These are phyloP conservation scores for Clarireedia paspali DNA, from an alignment of 2,329 filamentous ascomycete genomes.

Conservation along the genomic window DNA sequence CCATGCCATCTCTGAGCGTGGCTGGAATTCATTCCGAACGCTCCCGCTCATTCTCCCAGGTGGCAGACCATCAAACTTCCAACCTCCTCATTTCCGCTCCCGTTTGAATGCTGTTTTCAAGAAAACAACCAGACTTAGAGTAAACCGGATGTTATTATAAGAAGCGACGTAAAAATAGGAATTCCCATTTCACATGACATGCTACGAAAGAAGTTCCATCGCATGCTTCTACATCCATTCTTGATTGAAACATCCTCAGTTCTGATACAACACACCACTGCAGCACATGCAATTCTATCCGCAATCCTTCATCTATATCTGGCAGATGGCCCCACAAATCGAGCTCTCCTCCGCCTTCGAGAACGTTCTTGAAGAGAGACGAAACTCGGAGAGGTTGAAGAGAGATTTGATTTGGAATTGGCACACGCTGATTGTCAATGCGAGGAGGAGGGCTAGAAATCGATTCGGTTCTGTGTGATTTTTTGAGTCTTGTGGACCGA, in stretches of 20 bases:
- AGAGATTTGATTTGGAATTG: conserved; percentile 2
- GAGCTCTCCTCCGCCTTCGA: conserved; percentile 7
- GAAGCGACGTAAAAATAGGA: not conserved
- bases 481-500: not conserved
- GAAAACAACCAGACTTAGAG: too few species aligned
- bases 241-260: too few species aligned
- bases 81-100: not conserved
- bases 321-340: conserved; percentile 2
- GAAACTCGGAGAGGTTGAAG: not conserved
- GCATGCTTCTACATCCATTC: too few species aligned
- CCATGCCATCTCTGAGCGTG: too few species aligned
- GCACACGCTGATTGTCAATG: not conserved
- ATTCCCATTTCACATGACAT: not conserved
- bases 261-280: too few species aligned
- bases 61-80: not conserved
- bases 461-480: not conserved
- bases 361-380: conserved; percentile 3
- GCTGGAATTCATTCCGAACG: not conserved
- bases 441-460: not conserved
- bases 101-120: too few species aligned
- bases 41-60: not conserved
- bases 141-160: too few species aligned
- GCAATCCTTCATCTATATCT: not conserved
- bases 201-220: too few species aligned
- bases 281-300: not conserved